A percentile compares a stretch with the other conserved stretches of the same genome.
phyloP scores from a whole-genome alignment of 768 basidiomycete genomes.

The Suillus lakei region DNA sequence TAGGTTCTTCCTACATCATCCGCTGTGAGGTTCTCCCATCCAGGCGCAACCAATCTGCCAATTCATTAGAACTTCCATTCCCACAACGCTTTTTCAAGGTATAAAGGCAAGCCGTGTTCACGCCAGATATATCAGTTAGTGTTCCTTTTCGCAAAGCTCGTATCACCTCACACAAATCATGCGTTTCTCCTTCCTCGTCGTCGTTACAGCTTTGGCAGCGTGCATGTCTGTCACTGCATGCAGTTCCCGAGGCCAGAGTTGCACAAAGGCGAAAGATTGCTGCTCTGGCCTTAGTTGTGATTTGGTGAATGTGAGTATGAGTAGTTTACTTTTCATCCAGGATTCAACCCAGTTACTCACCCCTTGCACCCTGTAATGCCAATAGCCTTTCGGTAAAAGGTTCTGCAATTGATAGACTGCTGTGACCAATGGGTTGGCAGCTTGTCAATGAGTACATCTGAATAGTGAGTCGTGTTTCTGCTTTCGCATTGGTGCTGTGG shows the following conservation, averaged over 20 bases:
- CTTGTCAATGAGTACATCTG: neutral
- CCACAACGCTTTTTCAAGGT: neutral
- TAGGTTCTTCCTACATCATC: neutral
- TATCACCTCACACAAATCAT: neutral
- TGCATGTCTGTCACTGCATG: neutral
- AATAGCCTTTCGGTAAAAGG: neutral
- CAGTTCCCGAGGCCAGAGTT: neutral
- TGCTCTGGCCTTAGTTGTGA: neutral
- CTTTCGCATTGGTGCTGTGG: neutral
- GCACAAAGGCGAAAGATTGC: neutral
- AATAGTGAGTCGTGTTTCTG: neutral
- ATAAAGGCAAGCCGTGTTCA: neutral
- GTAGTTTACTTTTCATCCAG: neutral
- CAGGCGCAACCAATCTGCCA: neutral
- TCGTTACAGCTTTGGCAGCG: neutral
- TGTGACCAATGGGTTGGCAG: neutral
- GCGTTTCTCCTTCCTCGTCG: neutral
- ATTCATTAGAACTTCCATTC: neutral
- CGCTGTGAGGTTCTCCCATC: neutral
- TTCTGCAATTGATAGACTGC: neutral
- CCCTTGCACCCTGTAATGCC: neutral
- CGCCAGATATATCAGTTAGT: neutral
- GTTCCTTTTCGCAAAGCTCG: neutral
- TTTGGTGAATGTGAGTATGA: neutral
- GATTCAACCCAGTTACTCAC: neutral